phyloP scores from a whole-genome alignment of 768 basidiomycete genomes.

The Boletus patriciae region DNA sequence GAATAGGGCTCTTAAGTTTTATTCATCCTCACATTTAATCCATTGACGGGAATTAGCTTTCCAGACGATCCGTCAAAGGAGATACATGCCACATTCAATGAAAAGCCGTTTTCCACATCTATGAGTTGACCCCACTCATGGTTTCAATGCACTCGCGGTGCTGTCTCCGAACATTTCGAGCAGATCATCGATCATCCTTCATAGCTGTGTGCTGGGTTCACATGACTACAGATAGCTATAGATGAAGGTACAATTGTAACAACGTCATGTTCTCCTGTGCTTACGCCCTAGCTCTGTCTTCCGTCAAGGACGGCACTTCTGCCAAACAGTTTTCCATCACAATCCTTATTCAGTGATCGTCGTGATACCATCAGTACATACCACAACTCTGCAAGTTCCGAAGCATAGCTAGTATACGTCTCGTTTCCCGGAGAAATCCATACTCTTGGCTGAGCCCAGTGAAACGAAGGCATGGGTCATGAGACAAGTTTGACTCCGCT shows the following conservation, averaged over 20 bases:
- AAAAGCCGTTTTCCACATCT: not conserved
- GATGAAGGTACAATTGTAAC: not conserved
- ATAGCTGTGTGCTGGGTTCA: not conserved
- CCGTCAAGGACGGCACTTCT: not conserved
- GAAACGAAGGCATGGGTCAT: not conserved
- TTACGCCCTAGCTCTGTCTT: not conserved
- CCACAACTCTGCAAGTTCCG: not conserved
- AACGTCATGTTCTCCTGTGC: not conserved
- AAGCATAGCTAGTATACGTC: not conserved
- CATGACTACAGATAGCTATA: not conserved
- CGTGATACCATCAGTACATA: not conserved
- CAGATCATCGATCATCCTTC: too few relatives aligned
- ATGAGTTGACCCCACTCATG: not conserved
- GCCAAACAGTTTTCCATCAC: not conserved
- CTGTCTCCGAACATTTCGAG: not conserved
- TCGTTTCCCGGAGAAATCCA: not conserved
- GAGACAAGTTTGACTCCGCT: slow-evolving; percentile 23
- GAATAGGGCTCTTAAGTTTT: not conserved
- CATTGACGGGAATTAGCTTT: not conserved
- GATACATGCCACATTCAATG: not conserved
- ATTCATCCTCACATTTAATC: not conserved
- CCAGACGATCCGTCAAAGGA: not conserved
- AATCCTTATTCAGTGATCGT: not conserved
- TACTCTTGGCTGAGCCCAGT: not conserved
- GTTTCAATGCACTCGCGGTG: not conserved